phyloP scores from a whole-genome alignment of 2,329 filamentous ascomycete genomes.

The Penicillium sp. region DNA sequence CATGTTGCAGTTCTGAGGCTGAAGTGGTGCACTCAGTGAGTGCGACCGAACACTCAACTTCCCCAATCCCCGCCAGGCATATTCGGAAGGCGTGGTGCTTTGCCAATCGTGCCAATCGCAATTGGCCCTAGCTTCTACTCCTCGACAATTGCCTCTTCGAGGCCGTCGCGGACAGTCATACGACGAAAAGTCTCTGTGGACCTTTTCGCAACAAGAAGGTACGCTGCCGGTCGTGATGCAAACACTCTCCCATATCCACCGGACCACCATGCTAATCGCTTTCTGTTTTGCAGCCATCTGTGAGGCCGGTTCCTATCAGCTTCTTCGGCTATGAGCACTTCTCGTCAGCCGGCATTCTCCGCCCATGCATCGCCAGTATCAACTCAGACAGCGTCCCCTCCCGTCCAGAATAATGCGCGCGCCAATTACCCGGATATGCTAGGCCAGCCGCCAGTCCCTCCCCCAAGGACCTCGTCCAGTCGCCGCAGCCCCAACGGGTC shows the following conservation, averaged over 20 bases:
- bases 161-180: constrained; percentile 24
- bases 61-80: constrained; percentile 17
- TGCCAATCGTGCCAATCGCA: constrained; percentile 22
- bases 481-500: constrained; percentile 39
- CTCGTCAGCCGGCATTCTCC: constrained; percentile 42
- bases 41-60: constrained; percentile 24
- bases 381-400: constrained; percentile 27
- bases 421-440: constrained; percentile 47
- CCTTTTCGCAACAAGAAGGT: constrained; percentile 38
- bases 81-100: constrained; percentile 24
- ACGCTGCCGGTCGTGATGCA: constrained; percentile 64
- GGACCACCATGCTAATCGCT: constrained; percentile 29
- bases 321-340: constrained; percentile 43
- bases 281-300: constrained; percentile 26
- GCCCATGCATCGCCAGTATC: constrained; percentile 43
- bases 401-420: constrained; percentile 31
- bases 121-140: constrained; percentile 17
- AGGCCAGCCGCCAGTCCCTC: constrained; percentile 63
- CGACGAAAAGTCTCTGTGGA: constrained; percentile 17
- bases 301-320: constrained; percentile 30
- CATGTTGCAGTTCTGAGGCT: constrained; percentile 18
- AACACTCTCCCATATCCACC: constrained; percentile 53
- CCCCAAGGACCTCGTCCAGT: constrained; percentile 73
- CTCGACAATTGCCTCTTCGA: constrained; percentile 18
- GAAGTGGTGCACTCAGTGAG: constrained; percentile 20